These are phyloP conservation scores for Corchorus capsularis DNA, from an alignment of 345 rosid genomes.

Conservation along the genomic window DNA sequence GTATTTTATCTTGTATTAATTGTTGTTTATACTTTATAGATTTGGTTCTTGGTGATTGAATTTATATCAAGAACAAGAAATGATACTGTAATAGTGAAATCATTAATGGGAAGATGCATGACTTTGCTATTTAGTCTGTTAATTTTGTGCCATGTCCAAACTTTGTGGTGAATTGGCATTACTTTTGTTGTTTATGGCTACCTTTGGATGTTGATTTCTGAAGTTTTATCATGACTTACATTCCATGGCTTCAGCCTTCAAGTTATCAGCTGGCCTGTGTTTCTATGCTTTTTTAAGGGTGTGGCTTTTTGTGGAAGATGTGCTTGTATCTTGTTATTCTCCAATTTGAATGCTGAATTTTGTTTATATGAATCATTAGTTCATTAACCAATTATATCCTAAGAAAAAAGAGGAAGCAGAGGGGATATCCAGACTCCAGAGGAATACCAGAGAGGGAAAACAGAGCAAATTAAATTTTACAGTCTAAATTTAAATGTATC, in stretches of 20 bases:
- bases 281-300: neutral
- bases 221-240: neutral
- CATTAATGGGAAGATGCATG: neutral
- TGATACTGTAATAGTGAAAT: slow-evolving; percentile 1
- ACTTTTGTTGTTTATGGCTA: neutral
- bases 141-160: neutral
- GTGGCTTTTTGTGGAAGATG: neutral
- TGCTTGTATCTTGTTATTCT: neutral
- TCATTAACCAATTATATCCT: neutral
- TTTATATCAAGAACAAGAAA: neutral
- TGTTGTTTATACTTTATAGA: neutral
- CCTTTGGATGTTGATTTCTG: neutral
- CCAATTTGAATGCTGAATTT: neutral
- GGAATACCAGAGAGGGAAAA: neutral
- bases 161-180: neutral
- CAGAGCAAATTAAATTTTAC: neutral
- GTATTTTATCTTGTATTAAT: neutral
- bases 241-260: neutral
- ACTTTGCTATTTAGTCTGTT: neutral
- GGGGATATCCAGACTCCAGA: neutral
- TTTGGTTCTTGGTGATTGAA: neutral
- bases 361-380: too few relatives aligned
- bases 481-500: too few relatives aligned
- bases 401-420: neutral
- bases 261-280: neutral